phyloP scores from a whole-genome alignment of 805 yeast genomes.

The Wickerhamomyces pijperi region DNA sequence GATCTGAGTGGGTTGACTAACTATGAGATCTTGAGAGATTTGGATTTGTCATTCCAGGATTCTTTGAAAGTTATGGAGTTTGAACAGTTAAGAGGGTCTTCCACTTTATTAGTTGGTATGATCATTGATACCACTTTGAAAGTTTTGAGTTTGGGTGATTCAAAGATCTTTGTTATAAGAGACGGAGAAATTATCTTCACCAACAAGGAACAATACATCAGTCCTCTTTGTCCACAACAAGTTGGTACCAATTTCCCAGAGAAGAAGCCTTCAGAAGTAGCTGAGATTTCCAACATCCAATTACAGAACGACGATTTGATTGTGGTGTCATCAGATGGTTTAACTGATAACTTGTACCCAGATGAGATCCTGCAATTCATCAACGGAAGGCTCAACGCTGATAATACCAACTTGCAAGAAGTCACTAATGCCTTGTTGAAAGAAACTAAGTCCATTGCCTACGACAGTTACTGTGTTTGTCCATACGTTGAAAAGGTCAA shows the following conservation, averaged over 20 bases:
- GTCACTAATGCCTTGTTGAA: constrained; percentile 30
- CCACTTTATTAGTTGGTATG: constrained; percentile 37
- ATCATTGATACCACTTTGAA: constrained; percentile 34
- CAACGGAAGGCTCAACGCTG: constrained; percentile 21
- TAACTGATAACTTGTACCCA: constrained; percentile 39
- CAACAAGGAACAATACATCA: constrained; percentile 35
- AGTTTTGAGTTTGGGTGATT: constrained; percentile 42
- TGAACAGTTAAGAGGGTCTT: constrained; percentile 35
- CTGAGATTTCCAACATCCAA: constrained; percentile 31
- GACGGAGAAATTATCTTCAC: constrained; percentile 30
- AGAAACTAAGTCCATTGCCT: constrained; percentile 37
- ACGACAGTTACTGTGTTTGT: constrained; percentile 39
- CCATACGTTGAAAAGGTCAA: constrained; percentile 44
- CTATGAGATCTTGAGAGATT: constrained; percentile 28
- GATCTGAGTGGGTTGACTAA: constrained; percentile 30
- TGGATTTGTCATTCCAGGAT: constrained; percentile 37
- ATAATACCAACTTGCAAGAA: constrained; percentile 23
- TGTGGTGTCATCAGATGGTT: constrained; percentile 41
- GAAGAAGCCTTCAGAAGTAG: constrained; percentile 34
- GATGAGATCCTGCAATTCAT: constrained; percentile 32
- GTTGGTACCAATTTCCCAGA: constrained; percentile 38
- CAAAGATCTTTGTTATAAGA: constrained; percentile 35
- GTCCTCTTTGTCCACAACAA: constrained; percentile 39
- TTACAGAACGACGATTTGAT: constrained; percentile 31
- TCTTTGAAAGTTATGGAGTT: constrained; percentile 40